Base-by-base conservation (phyloP, 768 basidiomycete species). In the Cystobasidium ongulense region DNA sequence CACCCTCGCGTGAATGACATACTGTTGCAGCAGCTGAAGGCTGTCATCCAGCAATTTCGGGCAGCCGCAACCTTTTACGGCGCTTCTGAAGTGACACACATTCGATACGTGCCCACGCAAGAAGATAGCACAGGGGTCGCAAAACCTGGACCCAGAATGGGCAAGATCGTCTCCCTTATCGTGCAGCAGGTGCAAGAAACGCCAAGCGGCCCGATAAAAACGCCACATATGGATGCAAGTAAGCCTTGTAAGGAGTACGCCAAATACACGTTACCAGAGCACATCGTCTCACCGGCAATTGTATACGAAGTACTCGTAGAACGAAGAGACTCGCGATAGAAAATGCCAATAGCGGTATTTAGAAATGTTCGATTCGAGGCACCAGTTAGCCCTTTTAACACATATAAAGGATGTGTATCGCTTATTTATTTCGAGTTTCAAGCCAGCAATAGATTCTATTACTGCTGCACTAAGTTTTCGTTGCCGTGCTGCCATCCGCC, bases 221-320 rank as follows among this genome's bases (percentile, higher is more conserved):
- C 33, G 33, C 57, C 11, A 59, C 25, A 10, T 21, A 64, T 64
- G 63, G 35, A 38, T 15, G 13, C 38, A 3, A 41, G n/a, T 13
- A 27, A 35, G 11, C 63, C 63, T 11, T 64, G 36, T 46, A 11
- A 23, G 7, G 63, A 64, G 23, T 64, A 64, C 63, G 36, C 23
- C 4, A 64, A 64, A 23, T 36, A 64, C 63, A 46, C 13, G 38
- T 17, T 64, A 13, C 63, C 63, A 27, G 63, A 64, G n/a, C 4
- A 35, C 33, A 7, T 64, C 27, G 13, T 8, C 25, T 27, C 35
- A 17, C 36, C 25, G 4, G 27, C 31, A 21, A 27, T 41, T 27
- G 63, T 31, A 5, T 64, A 64, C 23, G 63, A 64, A 35, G 39
- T 64, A 29, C 63, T 64, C 25, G 21, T 64, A 25, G 63, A 64